Evolutionary conservation across 306 rosid species (phyloP).

Genomic region (Castanea mollissima): DNA sequence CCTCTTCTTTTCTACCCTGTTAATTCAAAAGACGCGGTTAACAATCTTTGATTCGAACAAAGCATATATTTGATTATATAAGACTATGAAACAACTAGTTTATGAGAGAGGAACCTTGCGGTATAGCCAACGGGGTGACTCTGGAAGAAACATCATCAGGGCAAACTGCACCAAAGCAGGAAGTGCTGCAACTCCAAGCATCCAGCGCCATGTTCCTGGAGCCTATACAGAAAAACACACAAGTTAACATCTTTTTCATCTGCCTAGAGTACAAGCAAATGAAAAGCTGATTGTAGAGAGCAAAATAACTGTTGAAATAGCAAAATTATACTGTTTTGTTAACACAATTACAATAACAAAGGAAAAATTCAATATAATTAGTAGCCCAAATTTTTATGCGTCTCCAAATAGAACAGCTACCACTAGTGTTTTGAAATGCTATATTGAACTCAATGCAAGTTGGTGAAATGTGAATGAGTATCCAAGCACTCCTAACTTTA

Average conservation of each 20-base stretch:
- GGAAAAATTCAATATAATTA: neutral
- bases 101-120: slow-evolving; percentile 39
- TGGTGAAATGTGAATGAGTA: neutral
- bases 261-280: neutral
- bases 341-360: neutral
- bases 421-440: neutral
- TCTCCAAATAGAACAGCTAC: neutral
- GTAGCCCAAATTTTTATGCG: neutral
- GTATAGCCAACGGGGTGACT: slow-evolving; percentile 70
- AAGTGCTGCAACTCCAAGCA: slow-evolving; percentile 63
- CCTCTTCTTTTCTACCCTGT: slow-evolving; percentile 56
- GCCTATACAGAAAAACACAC: slow-evolving; percentile 29
- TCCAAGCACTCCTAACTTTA: neutral
- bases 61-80: neutral
- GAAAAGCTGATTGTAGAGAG: too few relatives aligned
- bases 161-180: slow-evolving; percentile 48
- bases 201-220: slow-evolving; percentile 70
- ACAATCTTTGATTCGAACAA: neutral
- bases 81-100: neutral
- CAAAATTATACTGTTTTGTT: neutral
- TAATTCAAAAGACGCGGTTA: too few relatives aligned
- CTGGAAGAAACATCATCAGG: slow-evolving; percentile 53
- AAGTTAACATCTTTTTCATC: neutral
- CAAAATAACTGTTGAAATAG: neutral
- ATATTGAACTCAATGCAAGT: neutral